Evolutionary conservation across 306 rosid species (phyloP).

Genomic region (Cicer arietinum): DNA sequence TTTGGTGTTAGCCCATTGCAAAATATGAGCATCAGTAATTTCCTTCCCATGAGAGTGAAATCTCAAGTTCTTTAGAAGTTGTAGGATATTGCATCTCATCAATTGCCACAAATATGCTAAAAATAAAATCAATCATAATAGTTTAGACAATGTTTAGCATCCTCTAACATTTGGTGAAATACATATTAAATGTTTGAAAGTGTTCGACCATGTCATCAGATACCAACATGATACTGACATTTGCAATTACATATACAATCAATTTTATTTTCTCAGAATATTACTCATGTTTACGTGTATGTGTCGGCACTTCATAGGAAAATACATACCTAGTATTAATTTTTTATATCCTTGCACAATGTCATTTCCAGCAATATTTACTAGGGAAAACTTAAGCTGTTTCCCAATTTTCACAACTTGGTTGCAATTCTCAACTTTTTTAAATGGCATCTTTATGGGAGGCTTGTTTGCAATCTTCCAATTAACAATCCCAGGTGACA

Average conservation of each 20-base stretch:
- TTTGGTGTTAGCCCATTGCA: constrained; percentile 91
- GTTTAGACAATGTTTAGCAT: constrained; percentile 2
- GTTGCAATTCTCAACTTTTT: constrained; percentile 95
- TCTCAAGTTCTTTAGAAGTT: constrained; percentile 92
- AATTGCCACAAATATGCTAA: constrained; percentile 98
- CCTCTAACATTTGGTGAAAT: not conserved
- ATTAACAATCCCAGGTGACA: constrained; percentile 88
- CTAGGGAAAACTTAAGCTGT: constrained; percentile 89
- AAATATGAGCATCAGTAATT: constrained; percentile 84
- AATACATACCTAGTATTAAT: constrained; percentile 72
- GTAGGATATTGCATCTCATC: constrained; percentile 91
- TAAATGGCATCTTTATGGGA: constrained; percentile 98
- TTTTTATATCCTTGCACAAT: constrained; percentile 96
- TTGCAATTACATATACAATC: too few species aligned
- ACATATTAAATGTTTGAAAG: not conserved
- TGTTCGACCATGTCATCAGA: too few species aligned
- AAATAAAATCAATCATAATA: constrained; percentile 29
- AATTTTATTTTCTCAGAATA: too few species aligned
- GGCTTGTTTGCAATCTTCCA: constrained; percentile 97
- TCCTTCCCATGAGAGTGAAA: constrained; percentile 91
- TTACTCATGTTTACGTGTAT: too few species aligned
- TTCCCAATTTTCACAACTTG: constrained; percentile 95
- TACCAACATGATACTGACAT: too few species aligned
- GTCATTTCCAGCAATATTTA: constrained; percentile 95
- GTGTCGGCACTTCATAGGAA: too few species aligned